A percentile compares a stretch with the other conserved stretches of the same genome.
phyloP scores from a whole-genome alignment of 441 rosid genomes.

The Rhodomyrtus psidioides region DNA sequence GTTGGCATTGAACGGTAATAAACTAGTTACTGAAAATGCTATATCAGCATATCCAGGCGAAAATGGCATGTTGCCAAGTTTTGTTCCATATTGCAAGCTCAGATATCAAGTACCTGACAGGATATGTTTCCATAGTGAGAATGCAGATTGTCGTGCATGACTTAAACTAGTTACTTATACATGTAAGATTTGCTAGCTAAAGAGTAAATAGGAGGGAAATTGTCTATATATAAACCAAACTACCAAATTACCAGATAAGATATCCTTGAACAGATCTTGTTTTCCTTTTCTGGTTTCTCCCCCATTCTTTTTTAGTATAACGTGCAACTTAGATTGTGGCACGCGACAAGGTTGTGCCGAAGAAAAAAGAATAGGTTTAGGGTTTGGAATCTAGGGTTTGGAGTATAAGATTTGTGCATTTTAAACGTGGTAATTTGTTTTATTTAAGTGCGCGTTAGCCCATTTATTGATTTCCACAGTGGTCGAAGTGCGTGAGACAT shows the following conservation, averaged over 20 bases:
- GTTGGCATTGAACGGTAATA: neutral
- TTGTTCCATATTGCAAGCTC: neutral
- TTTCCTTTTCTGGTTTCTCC: neutral
- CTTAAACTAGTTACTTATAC: neutral
- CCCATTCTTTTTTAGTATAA: neutral
- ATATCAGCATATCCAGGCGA: neutral
- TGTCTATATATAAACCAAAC: neutral
- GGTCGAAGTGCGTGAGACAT: neutral
- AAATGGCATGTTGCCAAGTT: neutral
- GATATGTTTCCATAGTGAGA: neutral
- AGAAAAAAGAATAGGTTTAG: neutral
- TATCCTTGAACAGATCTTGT: neutral
- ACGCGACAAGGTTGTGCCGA: neutral
- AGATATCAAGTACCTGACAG: neutral
- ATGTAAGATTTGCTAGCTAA: neutral
- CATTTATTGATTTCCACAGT: neutral
- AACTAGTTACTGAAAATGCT: neutral
- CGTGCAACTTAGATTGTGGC: neutral
- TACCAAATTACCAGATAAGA: neutral
- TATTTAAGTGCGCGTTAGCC: neutral
- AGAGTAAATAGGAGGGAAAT: neutral
- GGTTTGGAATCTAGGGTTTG: no score
- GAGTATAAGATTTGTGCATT: neutral
- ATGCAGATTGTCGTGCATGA: neutral
- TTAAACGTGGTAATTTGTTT: neutral